Evolutionary conservation across 2,329 filamentous ascomycete species (phyloP), one percentile per base, ranked within the genome.

Genomic region (Fusarium oligoseptatum): DNA sequence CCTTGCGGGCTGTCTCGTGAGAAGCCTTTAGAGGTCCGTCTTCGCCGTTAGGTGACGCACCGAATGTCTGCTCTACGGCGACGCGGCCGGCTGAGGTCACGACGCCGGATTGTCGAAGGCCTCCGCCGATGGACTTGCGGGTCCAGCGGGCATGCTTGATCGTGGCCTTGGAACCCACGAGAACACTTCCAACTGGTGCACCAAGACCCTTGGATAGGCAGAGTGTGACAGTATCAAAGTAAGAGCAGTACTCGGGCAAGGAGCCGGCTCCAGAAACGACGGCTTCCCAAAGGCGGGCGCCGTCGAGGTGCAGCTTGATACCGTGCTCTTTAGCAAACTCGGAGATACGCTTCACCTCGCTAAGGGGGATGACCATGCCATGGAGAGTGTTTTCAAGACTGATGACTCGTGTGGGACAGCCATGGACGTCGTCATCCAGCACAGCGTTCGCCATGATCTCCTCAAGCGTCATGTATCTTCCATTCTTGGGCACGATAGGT

Each of bases 171-270:
- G 78, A 67, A 0, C 91, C 91, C 2, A 95, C 90, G 12, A 97
- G 83, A 36, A 97, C 91, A 78, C 91, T 93, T 5, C 94, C 94
- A 56, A 95, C 92, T 0, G 94, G 94, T 0, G 94, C 94, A 6
- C 94, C 94, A 0, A 97, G 88, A 0, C 94, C 94, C 81, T 97
- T 97, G 55, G 91, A 93, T 79, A 97, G 95, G 80, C 94, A 96
- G 27, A 97, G 84, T 74, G 89, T 94, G 14, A 96, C 86, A 62
- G 90, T 94, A 79, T 97, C 93, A 78, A 95, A 93, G 66, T 91
- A 86, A 8, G 85, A 87, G 73, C 91, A 91, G 80, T 90, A 95
- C 1, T 94, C 93, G 4, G 88, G 83, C 36, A 97, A 82, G 5
- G 87, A 88, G 0, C 91, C 93, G 0, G 92, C 92, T 1, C 91